phyloP scores from a whole-genome alignment of 2,329 filamentous ascomycete species.

The Akanthomyces dipterigenus region DNA sequence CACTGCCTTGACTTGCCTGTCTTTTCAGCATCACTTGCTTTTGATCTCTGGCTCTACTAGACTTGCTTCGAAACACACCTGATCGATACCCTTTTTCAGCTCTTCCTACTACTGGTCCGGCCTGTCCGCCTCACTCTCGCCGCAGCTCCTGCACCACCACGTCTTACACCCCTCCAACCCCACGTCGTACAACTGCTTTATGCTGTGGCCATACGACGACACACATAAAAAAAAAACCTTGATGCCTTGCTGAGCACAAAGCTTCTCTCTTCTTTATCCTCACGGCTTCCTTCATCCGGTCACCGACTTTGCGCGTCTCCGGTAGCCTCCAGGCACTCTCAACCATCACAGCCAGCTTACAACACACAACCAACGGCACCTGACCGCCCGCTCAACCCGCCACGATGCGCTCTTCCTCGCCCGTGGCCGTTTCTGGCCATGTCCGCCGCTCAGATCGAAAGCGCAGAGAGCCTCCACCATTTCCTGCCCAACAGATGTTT shows the following conservation, averaged over 20 bases:
- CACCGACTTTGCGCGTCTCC: background rate
- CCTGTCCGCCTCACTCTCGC: background rate
- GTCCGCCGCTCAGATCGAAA: slow-evolving; percentile 17
- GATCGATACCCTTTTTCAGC: background rate
- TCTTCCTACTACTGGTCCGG: background rate
- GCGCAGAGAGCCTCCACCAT: slow-evolving; percentile 24
- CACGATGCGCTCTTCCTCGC: slow-evolving; percentile 25
- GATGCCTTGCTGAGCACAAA: background rate
- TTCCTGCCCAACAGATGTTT: slow-evolving; percentile 42
- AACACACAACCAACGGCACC: slow-evolving; percentile 3
- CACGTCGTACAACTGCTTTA: slow-evolving; percentile 1
- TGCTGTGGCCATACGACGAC: background rate
- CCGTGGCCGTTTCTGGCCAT: slow-evolving; percentile 16
- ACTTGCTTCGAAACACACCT: background rate
- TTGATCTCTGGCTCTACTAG: background rate
- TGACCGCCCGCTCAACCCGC: slow-evolving; percentile 6
- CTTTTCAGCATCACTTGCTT: background rate
- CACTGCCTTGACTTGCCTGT: background rate
- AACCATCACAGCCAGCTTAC: background rate
- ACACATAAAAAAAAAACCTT: background rate
- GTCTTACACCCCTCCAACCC: slow-evolving; percentile 6
- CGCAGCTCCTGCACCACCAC: slow-evolving; percentile 2
- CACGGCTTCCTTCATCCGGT: background rate
- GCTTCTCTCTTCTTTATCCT: background rate
- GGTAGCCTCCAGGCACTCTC: background rate